Percentiles rank a stretch among this genome's conserved stretches.
Evolutionary conservation across 768 basidiomycete genomes (phyloP).

Genomic region (Panaeolus papilionaceus): DNA sequence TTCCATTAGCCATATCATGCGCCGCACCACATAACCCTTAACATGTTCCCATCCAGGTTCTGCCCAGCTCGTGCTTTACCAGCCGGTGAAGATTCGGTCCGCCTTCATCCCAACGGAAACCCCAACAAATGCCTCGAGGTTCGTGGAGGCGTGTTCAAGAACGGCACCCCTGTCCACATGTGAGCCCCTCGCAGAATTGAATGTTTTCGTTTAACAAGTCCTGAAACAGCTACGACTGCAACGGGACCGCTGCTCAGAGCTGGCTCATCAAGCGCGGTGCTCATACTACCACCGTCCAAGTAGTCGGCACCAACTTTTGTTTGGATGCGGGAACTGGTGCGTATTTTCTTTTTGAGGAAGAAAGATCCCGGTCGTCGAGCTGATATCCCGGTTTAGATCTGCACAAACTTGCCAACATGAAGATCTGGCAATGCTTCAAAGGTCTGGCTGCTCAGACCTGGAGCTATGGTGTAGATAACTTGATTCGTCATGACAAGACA

Average conservation of each 20-base stretch:
- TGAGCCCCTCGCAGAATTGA: conserved; percentile 22
- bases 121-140: conserved; percentile 40
- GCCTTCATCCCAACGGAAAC: conserved; percentile 34
- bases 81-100: conserved; percentile 17
- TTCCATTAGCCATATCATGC: not conserved
- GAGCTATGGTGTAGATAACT: conserved; percentile 30
- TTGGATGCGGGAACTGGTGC: conserved; percentile 30
- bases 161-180: conserved; percentile 44
- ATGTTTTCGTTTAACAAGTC: not conserved
- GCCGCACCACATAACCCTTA: too few relatives aligned
- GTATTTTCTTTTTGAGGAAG: conserved; percentile 7
- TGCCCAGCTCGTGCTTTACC: conserved; percentile 34
- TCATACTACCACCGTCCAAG: conserved; percentile 23
- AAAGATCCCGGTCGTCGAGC: not conserved
- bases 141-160: conserved; percentile 34
- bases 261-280: conserved; percentile 27
- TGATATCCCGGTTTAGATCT: conserved; percentile 25
- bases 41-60: conserved; percentile 25
- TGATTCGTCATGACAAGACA: conserved; percentile 27
- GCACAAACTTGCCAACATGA: conserved; percentile 32
- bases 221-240: conserved; percentile 31
- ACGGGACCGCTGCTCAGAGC: conserved; percentile 29
- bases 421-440: conserved; percentile 39
- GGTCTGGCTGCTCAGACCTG: conserved; percentile 37
- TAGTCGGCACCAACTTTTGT: conserved; percentile 31